A percentile compares a stretch with the other conserved stretches of the same genome.
Evolutionary conservation across 331 rosid species (phyloP).

Genomic region (Saraca asoca): DNA sequence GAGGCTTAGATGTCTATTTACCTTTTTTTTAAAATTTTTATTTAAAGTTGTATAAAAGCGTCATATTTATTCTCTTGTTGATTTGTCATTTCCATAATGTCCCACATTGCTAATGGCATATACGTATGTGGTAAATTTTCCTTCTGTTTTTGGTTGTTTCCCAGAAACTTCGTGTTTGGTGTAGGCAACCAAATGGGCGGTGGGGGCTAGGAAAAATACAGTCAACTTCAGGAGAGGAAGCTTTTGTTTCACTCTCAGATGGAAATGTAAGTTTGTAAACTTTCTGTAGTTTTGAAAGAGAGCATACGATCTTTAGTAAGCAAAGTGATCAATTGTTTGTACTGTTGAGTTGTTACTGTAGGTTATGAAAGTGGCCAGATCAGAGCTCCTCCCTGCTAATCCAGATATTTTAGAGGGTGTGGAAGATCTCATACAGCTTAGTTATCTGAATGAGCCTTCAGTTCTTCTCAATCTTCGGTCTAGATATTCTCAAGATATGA

Average conservation of each 20-base stretch:
- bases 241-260: slow-evolving; percentile 64
- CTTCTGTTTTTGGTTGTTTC: slow-evolving; percentile 38
- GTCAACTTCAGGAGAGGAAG: slow-evolving; percentile 69
- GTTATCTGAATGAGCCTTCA: slow-evolving; percentile 91
- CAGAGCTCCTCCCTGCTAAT: slow-evolving; percentile 82
- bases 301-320: slow-evolving; percentile 20
- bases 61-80: slow-evolving; percentile 7
- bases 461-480: slow-evolving; percentile 72
- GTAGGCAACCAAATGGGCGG: slow-evolving; percentile 65
- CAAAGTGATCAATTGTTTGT: slow-evolving; percentile 32
- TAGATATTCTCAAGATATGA: slow-evolving; percentile 75
- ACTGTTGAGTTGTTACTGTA: slow-evolving; percentile 44
- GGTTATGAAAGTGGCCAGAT: slow-evolving; percentile 63
- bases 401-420: slow-evolving; percentile 87
- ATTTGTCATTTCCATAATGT: slow-evolving; percentile 4
- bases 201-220: slow-evolving; percentile 84
- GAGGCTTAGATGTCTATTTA: slow-evolving; percentile 22
- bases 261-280: slow-evolving; percentile 64
- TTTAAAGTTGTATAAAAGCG: not conserved
- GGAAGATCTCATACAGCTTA: slow-evolving; percentile 88
- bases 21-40: slow-evolving; percentile 6
- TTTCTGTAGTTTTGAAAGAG: slow-evolving; percentile 15
- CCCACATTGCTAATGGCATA: slow-evolving; percentile 31
- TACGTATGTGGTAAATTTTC: slow-evolving; percentile 31
- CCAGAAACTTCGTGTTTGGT: slow-evolving; percentile 95